Base-by-base conservation (phyloP, 164 flowering plant genomes). In the grape (Vitis vinifera) region DNA sequence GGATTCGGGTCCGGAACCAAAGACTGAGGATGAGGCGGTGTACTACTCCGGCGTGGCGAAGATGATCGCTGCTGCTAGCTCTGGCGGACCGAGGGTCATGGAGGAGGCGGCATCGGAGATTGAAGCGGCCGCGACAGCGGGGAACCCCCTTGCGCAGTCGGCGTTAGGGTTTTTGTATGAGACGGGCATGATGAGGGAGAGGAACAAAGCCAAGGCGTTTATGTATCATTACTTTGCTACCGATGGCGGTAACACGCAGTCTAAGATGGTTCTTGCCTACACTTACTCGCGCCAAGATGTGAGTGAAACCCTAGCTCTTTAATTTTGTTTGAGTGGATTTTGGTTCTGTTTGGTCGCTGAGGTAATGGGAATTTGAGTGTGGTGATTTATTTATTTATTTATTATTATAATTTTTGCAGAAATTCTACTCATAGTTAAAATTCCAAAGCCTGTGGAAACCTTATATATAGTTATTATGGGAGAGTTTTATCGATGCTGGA, bases 251-350 rank as follows among this genome's bases (percentile, higher is more conserved):
- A 89, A 86, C 70, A 73, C 83, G 85, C 98, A 96, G 78, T 87
- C 97, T 15, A 96, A 89, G 80, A 89, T 95, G 98, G 92, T 89
- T 7, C 81, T 87, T 0, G 99, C 99, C 0, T 91, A 86, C 65
- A 90, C 87, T 47, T 96, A 91, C 73, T 80, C 75, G 30, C 84
- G 96, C 5, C 99, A 93, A 78, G 91, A 91, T 53, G 97, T 93
- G 81, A 69, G 82, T 13, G 14, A 1, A 37, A 44, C 8, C 2
- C 17, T 9, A 10, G 10, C 16, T 17, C 17, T 15, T 1, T 8
- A 16, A 44, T 47, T 44, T 52, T 37, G 44, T 37, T 37, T 37
- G 44, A 37, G 44, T 6, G 44, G 4, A 37, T 37, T 4, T 37
- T 4, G 44, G 7, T 37, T 37, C 44, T 37, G 44, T 37, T 37